Evolutionary conservation across 208 protist genomes (phyloP).

Genomic region (Acanthamoeba culbertsoni): DNA sequence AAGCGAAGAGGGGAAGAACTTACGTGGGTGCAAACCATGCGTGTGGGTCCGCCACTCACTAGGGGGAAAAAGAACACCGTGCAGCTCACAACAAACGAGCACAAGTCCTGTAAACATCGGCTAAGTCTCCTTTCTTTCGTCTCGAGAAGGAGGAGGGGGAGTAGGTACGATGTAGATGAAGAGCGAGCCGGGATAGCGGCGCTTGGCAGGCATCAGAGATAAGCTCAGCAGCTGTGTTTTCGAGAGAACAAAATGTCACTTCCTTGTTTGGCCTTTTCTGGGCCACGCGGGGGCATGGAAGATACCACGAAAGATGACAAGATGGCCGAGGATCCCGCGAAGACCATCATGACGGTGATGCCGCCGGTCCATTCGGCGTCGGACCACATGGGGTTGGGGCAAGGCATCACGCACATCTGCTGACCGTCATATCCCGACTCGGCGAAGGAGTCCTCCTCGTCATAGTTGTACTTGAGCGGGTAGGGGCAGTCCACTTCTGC

Average conservation of each 20-base stretch:
- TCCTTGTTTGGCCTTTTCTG: not conserved
- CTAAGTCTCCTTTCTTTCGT: not conserved
- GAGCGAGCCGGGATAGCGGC: not conserved
- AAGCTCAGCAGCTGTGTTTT: not conserved
- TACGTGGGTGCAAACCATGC: not conserved
- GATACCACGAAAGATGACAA: not conserved
- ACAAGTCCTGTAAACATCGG: not conserved
- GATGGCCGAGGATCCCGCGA: not conserved
- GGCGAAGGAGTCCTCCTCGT: not conserved
- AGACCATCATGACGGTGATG: not conserved
- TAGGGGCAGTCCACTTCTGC: constrained; percentile 19
- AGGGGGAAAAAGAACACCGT: not conserved
- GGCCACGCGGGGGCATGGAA: not conserved
- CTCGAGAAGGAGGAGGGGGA: not conserved
- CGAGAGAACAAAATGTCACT: not conserved
- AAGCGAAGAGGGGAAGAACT: not conserved
- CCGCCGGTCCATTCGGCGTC: not conserved
- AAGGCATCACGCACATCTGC: not conserved
- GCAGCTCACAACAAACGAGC: not conserved
- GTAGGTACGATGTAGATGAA: not conserved
- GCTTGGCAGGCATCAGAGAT: not conserved
- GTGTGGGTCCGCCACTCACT: not conserved
- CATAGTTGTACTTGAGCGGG: not conserved
- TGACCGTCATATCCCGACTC: not conserved
- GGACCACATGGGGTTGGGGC: constrained; percentile 11